phyloP scores from a whole-genome alignment of 2,329 filamentous ascomycete species.

The Talaromyces atroroseus region DNA sequence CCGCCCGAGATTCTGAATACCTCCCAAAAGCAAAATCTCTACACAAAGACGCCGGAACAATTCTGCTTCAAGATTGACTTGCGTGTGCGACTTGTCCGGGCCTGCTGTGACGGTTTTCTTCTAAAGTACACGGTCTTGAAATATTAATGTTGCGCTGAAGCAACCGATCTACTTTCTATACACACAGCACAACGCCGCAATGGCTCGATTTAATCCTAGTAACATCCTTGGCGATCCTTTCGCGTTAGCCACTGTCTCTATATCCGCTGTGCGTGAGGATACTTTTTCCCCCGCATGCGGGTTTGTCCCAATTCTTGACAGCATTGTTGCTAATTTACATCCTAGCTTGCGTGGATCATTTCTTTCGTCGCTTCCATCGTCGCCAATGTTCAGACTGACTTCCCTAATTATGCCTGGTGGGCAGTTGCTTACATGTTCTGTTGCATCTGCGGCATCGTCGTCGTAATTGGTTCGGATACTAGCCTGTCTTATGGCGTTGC shows the following conservation, averaged over 20 bases:
- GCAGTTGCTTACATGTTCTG: constrained; percentile 78
- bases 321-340: constrained; percentile 17
- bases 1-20: constrained; percentile 4
- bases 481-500: constrained; percentile 88
- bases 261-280: constrained; percentile 69
- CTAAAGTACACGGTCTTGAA: background rate
- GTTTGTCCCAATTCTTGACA: constrained; percentile 4
- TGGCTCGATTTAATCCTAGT: constrained; percentile 64
- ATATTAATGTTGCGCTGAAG: background rate
- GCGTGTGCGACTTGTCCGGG: background rate
- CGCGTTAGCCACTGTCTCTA: constrained; percentile 87
- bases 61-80: background rate
- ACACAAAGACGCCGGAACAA: background rate
- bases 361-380: constrained; percentile 83
- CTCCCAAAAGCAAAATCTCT: constrained; percentile 18
- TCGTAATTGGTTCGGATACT: constrained; percentile 78
- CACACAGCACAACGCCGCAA: constrained; percentile 21
- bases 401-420: constrained; percentile 93
- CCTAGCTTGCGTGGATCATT: constrained; percentile 89
- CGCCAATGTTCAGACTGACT: constrained; percentile 53
- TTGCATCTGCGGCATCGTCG: constrained; percentile 70
- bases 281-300: background rate
- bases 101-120: background rate
- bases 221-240: constrained; percentile 97
- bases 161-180: background rate